A percentile compares a stretch with the other conserved stretches of the same genome.
These are phyloP conservation scores for Gossypium aridum DNA, from an alignment of 441 rosid species.

Conservation along the genomic window DNA sequence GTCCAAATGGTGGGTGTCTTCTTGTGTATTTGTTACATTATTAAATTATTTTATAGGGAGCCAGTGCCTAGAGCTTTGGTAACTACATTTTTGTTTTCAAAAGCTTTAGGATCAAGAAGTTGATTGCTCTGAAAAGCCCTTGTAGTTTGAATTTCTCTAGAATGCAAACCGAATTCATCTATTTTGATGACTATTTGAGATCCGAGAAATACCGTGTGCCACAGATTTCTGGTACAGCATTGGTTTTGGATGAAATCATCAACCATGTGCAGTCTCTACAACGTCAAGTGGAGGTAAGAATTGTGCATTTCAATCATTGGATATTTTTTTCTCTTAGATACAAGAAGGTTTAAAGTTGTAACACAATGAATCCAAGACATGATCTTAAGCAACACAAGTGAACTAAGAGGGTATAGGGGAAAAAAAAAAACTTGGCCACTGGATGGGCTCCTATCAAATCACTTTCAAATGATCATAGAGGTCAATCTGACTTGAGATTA, in stretches of 20 bases:
- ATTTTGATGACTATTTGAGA: background rate
- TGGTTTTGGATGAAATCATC: constrained; percentile 19
- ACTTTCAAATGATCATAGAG: background rate
- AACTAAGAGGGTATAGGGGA: background rate
- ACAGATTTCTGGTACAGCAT: constrained; percentile 20
- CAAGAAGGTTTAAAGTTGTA: background rate
- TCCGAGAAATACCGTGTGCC: background rate
- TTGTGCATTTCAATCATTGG: background rate
- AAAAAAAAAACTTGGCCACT: background rate
- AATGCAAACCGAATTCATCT: background rate
- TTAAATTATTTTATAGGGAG: background rate
- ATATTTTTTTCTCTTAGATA: background rate
- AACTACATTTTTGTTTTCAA: background rate
- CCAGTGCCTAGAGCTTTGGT: background rate
- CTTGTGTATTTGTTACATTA: background rate
- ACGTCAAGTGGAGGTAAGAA: constrained; percentile 19
- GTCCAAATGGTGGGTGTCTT: background rate
- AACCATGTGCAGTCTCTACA: constrained; percentile 21
- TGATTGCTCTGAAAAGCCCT: background rate
- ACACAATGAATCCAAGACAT: background rate
- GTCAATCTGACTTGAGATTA: background rate
- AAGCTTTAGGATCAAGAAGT: background rate
- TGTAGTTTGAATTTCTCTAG: background rate
- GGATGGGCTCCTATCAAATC: background rate
- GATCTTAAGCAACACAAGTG: background rate